Conservation (phyloP, 495 filamentous ascomycete species). For the Chaetomidium leptoderma region DNA sequence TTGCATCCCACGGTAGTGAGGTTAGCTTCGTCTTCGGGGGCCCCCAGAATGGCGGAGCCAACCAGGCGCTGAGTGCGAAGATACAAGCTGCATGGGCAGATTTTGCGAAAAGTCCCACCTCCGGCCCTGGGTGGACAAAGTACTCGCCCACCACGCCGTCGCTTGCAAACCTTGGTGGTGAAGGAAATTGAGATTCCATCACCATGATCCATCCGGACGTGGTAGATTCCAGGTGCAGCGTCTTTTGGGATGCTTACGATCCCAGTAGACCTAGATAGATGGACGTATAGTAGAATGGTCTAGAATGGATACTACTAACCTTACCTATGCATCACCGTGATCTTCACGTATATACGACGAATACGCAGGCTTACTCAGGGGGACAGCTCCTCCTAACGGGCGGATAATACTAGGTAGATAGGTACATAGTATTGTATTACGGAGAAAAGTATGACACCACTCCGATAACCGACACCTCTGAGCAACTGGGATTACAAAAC, state of each 20-base stretch:
- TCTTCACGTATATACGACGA: no score
- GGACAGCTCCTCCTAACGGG: no score
- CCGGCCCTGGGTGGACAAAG: neutral
- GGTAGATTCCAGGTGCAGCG: neutral
- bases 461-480: no score
- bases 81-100: neutral
- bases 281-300: no score
- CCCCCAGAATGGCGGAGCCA: neutral
- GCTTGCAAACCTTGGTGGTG: neutral
- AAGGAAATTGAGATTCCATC: neutral
- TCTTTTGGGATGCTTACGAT: conserved; percentile 2
- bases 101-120: neutral
- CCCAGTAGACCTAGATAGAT: neutral
- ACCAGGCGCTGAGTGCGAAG: neutral
- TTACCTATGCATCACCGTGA: no score
- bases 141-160: neutral
- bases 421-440: no score
- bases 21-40: neutral
- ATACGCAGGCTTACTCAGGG: no score
- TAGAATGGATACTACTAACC: no score
- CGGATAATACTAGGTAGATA: no score
- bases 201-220: neutral
- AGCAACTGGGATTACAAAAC: no score
- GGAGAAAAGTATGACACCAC: no score
- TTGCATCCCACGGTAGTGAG: neutral